Evolutionary conservation across 2,329 filamentous ascomycete genomes (phyloP).

Genomic region (Penicillium sp.): DNA sequence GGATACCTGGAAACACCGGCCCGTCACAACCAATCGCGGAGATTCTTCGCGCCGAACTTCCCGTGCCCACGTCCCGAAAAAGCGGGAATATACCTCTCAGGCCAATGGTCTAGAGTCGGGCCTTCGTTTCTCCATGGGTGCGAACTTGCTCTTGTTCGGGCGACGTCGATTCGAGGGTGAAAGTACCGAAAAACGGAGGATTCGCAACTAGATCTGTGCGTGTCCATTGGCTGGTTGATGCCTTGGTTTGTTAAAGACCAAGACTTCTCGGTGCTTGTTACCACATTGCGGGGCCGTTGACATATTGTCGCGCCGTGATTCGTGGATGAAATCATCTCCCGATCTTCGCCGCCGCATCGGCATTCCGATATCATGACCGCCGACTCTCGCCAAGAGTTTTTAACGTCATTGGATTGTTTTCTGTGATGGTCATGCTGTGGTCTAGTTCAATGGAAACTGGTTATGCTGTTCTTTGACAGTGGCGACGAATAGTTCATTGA

Average conservation of each 20-base stretch:
- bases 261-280: neutral
- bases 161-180: slow-evolving; percentile 15
- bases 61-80: slow-evolving; percentile 14
- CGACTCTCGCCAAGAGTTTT: slow-evolving; percentile 2
- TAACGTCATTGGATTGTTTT: too few relatives aligned
- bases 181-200: slow-evolving; percentile 22
- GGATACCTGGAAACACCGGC: slow-evolving; percentile 11
- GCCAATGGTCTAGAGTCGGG: neutral
- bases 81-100: slow-evolving; percentile 5
- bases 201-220: neutral
- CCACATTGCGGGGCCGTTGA: slow-evolving; percentile 5
- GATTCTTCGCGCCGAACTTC: slow-evolving; percentile 14
- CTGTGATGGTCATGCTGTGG: too few relatives aligned
- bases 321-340: slow-evolving; percentile 11
- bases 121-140: neutral
- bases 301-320: slow-evolving; percentile 11
- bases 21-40: slow-evolving; percentile 11
- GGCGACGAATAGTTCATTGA: too few relatives aligned
- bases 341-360: slow-evolving; percentile 17
- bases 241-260: neutral
- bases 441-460: too few relatives aligned
- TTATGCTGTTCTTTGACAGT: too few relatives aligned
- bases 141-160: too few relatives aligned
- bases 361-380: slow-evolving; percentile 13
- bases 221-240: slow-evolving; percentile 7